Conservation (phyloP, 345 rosid species). For the Cardiospermum halicacabum region DNA sequence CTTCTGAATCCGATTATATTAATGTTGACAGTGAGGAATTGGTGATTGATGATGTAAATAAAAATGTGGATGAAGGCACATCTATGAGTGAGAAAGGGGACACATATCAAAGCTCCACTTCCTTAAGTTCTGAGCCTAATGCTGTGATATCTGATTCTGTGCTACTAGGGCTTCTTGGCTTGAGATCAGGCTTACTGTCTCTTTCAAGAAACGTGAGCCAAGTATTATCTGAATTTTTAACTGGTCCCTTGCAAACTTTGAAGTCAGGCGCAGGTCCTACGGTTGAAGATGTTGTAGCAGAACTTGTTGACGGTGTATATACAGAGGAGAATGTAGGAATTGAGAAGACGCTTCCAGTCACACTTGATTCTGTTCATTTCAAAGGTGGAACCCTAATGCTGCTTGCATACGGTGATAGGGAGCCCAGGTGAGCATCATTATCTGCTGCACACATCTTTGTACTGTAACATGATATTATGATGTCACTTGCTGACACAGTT, state of each 20-base stretch:
- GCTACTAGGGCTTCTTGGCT: constrained; percentile 24
- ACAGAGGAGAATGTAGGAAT: constrained; percentile 49
- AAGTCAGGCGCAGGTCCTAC: constrained; percentile 41
- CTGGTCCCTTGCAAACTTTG: constrained; percentile 39
- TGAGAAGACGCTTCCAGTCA: constrained; percentile 69
- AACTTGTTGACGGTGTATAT: constrained; percentile 53
- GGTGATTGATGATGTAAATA: constrained; percentile 25
- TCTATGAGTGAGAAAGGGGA: constrained; percentile 30
- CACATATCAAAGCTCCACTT: constrained; percentile 26
- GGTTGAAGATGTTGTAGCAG: constrained; percentile 55
- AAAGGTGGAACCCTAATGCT: constrained; percentile 78
- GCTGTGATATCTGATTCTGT: constrained; percentile 30
- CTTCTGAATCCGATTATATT: constrained; percentile 23
- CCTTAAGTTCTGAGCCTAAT: constrained; percentile 31
- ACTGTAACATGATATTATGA: not conserved
- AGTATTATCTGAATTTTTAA: constrained; percentile 24
- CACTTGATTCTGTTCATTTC: constrained; percentile 86
- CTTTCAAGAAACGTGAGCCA: constrained; percentile 37
- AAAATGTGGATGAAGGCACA: constrained; percentile 20
- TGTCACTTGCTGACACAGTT: not conserved
- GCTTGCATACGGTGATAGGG: constrained; percentile 84
- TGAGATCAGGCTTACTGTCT: constrained; percentile 22
- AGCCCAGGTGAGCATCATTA: constrained; percentile 61
- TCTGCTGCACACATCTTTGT: not conserved
- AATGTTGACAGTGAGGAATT: constrained; percentile 24